Conservation (phyloP, 2,329 filamentous ascomycete species). For the Leptographium flavum region DNA sequence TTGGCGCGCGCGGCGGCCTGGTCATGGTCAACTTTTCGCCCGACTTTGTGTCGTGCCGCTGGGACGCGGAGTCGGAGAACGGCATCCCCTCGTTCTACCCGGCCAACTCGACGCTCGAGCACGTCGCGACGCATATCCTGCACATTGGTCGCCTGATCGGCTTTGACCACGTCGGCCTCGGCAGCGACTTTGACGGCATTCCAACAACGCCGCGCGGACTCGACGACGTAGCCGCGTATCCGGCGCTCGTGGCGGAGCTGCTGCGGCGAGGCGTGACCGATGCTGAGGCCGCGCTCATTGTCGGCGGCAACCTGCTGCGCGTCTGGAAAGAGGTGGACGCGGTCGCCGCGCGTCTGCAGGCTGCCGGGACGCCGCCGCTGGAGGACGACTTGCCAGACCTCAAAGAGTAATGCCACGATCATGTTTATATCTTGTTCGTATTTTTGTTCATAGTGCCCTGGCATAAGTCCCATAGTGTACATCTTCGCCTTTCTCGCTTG, state of each 20-base stretch:
- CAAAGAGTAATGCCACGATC: neutral
- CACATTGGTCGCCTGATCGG: conserved; percentile 75
- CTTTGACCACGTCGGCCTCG: conserved; percentile 76
- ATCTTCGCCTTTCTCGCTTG: no score
- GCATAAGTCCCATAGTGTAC: neutral
- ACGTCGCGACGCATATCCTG: conserved; percentile 67
- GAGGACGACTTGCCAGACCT: conserved; percentile 34
- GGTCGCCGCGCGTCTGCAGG: conserved; percentile 53
- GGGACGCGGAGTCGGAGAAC: conserved; percentile 24
- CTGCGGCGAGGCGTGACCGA: conserved; percentile 61
- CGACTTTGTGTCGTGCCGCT: conserved; percentile 64
- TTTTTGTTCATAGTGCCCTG: no score
- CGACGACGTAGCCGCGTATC: conserved; percentile 76
- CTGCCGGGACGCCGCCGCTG: conserved; percentile 33
- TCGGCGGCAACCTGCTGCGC: conserved; percentile 66
- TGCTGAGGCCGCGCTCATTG: conserved; percentile 57
- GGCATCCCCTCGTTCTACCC: conserved; percentile 56
- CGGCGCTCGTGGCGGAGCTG: conserved; percentile 62
- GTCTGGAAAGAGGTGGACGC: conserved; percentile 72
- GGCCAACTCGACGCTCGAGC: conserved; percentile 55
- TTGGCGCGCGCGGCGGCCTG: conserved; percentile 57
- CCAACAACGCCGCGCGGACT: conserved; percentile 52
- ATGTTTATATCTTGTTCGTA: neutral
- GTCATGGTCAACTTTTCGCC: conserved; percentile 89
- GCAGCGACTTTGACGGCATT: conserved; percentile 82